These are phyloP conservation scores for Yarrowia sp. DNA, from an alignment of 805 yeast species.

Conservation along the genomic window DNA sequence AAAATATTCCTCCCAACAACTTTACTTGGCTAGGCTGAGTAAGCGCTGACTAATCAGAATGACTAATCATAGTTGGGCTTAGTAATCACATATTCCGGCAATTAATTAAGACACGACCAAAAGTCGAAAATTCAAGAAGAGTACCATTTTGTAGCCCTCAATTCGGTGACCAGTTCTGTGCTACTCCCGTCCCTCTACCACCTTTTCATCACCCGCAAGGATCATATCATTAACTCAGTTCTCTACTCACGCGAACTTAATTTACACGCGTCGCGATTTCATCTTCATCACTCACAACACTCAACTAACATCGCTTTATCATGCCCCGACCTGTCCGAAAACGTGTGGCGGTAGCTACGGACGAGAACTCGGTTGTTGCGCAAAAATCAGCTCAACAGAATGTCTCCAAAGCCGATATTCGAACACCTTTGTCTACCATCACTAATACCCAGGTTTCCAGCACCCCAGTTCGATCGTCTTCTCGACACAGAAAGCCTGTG, in stretches of 20 bases:
- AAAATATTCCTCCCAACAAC: too few species aligned
- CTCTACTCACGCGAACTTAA: neutral
- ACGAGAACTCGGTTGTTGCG: constrained; percentile 1
- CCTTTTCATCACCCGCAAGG: neutral
- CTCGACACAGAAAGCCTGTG: neutral
- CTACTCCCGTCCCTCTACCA: neutral
- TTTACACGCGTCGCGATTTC: constrained; percentile 7
- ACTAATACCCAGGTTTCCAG: neutral
- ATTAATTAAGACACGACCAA: neutral
- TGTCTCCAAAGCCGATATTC: neutral
- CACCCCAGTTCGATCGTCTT: neutral
- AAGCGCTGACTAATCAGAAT: too few species aligned
- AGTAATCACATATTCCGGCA: too few species aligned
- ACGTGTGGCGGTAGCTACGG: neutral
- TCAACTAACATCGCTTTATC: neutral
- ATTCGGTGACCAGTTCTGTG: neutral
- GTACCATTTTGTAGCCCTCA: neutral
- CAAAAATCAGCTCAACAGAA: neutral
- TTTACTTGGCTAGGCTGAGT: too few species aligned
- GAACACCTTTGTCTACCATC: constrained; percentile 7
- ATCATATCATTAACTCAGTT: neutral
- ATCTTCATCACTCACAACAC: neutral
- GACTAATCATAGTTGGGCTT: too few species aligned
- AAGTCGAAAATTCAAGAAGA: neutral
- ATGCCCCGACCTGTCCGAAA: constrained; percentile 30